phyloP scores from a whole-genome alignment of 768 basidiomycete genomes.

The Kwoniella heveanensis region DNA sequence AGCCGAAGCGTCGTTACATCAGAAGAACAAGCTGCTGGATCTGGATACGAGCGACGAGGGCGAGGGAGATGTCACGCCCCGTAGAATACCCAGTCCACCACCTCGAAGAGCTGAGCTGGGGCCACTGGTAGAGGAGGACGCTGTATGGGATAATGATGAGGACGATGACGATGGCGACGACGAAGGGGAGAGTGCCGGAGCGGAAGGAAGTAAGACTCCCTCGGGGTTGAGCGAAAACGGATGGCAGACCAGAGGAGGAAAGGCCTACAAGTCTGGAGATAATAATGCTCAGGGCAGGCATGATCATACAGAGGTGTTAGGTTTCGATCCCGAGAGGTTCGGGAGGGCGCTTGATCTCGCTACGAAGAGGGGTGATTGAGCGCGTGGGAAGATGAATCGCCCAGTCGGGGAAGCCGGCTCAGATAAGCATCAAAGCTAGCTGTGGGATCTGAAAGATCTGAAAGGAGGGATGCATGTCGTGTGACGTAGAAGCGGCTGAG shows the following conservation, averaged over 20 bases:
- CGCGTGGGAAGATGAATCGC: too few species aligned
- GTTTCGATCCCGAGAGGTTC: slow-evolving; percentile 19
- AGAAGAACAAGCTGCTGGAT: slow-evolving; percentile 6
- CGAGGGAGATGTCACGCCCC: slow-evolving; percentile 20
- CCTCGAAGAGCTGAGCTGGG: slow-evolving; percentile 11
- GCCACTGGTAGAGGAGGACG: slow-evolving; percentile 4
- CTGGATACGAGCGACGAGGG: slow-evolving; percentile 3
- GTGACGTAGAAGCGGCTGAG: too few species aligned
- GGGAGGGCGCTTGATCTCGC: slow-evolving; percentile 15
- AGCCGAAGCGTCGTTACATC: not conserved
- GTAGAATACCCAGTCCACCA: slow-evolving; percentile 18
- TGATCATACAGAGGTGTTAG: slow-evolving; percentile 4
- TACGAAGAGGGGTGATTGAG: slow-evolving; percentile 8
- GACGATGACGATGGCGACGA: slow-evolving; percentile 8
- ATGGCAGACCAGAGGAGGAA: not conserved
- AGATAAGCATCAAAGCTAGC: too few species aligned
- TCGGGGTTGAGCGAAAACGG: slow-evolving; percentile 3
- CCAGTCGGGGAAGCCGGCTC: too few species aligned
- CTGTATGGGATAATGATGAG: slow-evolving; percentile 4
- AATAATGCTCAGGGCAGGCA: not conserved
- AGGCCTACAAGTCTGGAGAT: not conserved
- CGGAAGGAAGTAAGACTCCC: slow-evolving; percentile 8
- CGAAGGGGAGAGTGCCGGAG: slow-evolving; percentile 8
- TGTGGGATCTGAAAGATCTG: too few species aligned
- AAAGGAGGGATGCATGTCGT: too few species aligned